Base-by-base conservation (phyloP, 805 yeast genomes). In the Yarrowia porcina region DNA sequence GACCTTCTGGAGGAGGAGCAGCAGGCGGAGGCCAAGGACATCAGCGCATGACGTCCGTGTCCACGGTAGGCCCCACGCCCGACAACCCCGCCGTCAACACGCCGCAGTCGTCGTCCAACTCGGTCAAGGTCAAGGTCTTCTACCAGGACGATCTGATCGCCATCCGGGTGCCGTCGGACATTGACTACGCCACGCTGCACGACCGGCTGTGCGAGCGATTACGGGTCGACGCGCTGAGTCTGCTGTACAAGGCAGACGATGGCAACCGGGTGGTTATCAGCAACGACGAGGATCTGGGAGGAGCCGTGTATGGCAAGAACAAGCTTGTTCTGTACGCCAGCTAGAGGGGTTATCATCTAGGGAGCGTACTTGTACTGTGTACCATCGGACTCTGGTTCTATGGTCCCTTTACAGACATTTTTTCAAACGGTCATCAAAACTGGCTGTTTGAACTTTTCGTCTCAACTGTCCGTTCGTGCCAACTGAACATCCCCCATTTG, bases 111-210 rank as follows among this genome's bases (percentile, higher is more conserved):
- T 64, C 59, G 4, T 25, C 44, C 25, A 23, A 23, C 25, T 52
- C 59, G 13, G 64, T 76, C 65, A 76, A 76, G 65, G 71, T 76
- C 64, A 76, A 76, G 68, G 75, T 76, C 17, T 74, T 73, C 63
- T 67, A 72, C 54, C 67, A 70, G 25, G 76, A 74, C 44, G 77
- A 75, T 64, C 67, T 75, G 21, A 69, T 76, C 63, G 79, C 79
- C 21, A 71, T 76, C 44, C 68, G 73, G 28, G 73, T 76, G 28
- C 77, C 79, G 3, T 63, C 69, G 3, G 67, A 70, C 32, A 67
- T 71, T 12, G 64, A 71, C 13, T 76, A 71, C 63, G 64, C 47
- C 23, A 70, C 69, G 36, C 69, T 76, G 47, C 68, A 68, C 63
- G 66, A 61, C 23, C 70, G 72, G 50, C 67, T 76, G 42, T 65